These are phyloP conservation scores for Blastocladiella britannica DNA, from an alignment of 192 early-diverging fungal species.

Conservation along the genomic window DNA sequence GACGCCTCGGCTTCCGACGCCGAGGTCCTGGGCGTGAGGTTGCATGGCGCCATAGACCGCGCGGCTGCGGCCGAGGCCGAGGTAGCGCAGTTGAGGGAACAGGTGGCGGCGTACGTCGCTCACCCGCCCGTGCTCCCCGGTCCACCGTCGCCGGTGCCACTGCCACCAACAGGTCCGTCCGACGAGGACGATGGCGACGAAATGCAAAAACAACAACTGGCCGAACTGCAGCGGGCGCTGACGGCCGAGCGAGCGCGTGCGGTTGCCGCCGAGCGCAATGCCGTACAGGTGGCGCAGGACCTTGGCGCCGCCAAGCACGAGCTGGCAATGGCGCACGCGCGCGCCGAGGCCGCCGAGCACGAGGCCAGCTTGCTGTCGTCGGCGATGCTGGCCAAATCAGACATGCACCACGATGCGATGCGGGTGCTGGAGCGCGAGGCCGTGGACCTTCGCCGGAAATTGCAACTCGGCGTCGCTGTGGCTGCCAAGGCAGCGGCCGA, in stretches of 20 bases:
- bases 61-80: too few species aligned
- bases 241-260: not conserved
- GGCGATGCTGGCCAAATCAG: not conserved
- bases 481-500: not conserved
- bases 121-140: too few species aligned
- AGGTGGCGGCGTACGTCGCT: too few species aligned
- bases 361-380: not conserved
- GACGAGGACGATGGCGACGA: too few species aligned
- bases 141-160: too few species aligned
- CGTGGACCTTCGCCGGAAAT: not conserved
- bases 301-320: not conserved
- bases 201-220: too few species aligned
- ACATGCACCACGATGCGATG: not conserved
- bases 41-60: too few species aligned
- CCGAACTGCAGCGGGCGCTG: not conserved
- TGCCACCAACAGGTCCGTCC: too few species aligned
- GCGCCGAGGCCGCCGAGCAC: not conserved
- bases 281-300: not conserved
- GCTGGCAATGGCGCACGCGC: not conserved
- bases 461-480: not conserved
- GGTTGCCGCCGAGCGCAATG: not conserved
- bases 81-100: too few species aligned
- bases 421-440: not conserved
- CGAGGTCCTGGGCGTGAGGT: too few species aligned
- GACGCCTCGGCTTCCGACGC: too few species aligned